Base-by-base conservation (phyloP, 495 filamentous ascomycete genomes). In the Penicillium roqueforti region DNA sequence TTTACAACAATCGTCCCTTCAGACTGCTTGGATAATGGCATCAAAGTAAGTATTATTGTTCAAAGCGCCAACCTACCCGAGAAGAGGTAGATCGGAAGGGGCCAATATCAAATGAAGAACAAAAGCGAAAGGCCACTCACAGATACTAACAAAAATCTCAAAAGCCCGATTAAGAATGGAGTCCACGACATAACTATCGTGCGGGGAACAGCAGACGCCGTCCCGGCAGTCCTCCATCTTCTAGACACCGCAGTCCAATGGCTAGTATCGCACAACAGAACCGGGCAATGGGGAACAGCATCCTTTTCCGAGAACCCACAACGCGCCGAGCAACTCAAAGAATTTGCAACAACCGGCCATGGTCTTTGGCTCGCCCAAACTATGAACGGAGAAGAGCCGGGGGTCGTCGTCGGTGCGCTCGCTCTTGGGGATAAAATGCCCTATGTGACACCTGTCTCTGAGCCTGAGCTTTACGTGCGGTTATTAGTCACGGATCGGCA, bases 391-490 rank as follows among this genome's bases (percentile, higher is more conserved):
- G 43, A 49, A 49, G 31, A 25, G 26, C 29, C 47, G 14, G 39
- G 43, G 14, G 7, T 23, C 38, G 46, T 60, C 22, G 5, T 57
- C 40, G 58, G 54, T 16, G 58, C 49, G 9, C 32, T 60, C 49
- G 58, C 58, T 28, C 0, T 59, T 43, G 53, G 57, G 29, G 57
- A 59, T 0, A 56, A 3, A 36, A 26, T 23, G 53, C 46, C 52
- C 28, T 59, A 59, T 43, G 46, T 47, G 47, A 1, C 57, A 13
- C 13, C 53, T 37, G 32, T 56, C 18, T 47, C 52, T 36, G 57
- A 59, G 37, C 53, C 57, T n/a, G 57, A 59, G 47, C 39, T 52
- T 37, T 56, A 59, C 40, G 53, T 59, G 37, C 47, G 53, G 19
- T 47, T 59, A 8, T 22, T 59, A 34, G 22, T 59, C 20, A 48